Base-by-base conservation (phyloP, 1,139 yeast species). In the Candida tunisiensis region DNA sequence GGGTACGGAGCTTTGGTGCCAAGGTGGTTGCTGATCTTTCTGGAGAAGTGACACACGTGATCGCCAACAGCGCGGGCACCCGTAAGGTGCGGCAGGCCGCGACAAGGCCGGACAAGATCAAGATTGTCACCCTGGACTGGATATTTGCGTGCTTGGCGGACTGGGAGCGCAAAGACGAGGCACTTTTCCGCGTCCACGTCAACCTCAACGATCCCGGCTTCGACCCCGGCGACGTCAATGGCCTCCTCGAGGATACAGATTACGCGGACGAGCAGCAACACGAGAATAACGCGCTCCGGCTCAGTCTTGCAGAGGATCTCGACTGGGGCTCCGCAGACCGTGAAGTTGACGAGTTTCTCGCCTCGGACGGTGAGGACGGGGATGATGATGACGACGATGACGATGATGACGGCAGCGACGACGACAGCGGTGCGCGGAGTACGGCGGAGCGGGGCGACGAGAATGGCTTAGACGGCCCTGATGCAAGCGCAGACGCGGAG, bases 1-100 rank as follows among this genome's bases (percentile, higher is more conserved):
- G 96, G 95, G 78, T 88, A 11, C 67, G 69, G 31, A 80, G 85
- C 33, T 88, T 88, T 60, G 98, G 98, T 0, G 96, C 93, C 0
- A 62, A 61, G 5, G 85, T 88, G 7, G 78, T 78, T 1, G 63
- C 73, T 12, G 85, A 80, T 34, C 74, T 79, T 15, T 62, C 66
- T 27, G 69, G 72, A 11, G 60, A 68, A 3, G 88, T 92, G 2
- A 91, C 98, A 0, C 98, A 88, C 51, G 80, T 91, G 5, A 72
- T 88, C 15, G 82, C 95, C 25, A 62, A 62, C 33, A 77, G 74
- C 33, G 74, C 80, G 2, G 70, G 74, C 12, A 74, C 83, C 2
- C 67, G 69, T 41, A 88, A 88, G 49, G 93, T 88, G 3, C 64
- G 88, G 28, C 75, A 77, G 2, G 60, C 73, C 8, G 49, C 53